phyloP scores from a whole-genome alignment of 257 asterid species.

The Solanum peruvianum region DNA sequence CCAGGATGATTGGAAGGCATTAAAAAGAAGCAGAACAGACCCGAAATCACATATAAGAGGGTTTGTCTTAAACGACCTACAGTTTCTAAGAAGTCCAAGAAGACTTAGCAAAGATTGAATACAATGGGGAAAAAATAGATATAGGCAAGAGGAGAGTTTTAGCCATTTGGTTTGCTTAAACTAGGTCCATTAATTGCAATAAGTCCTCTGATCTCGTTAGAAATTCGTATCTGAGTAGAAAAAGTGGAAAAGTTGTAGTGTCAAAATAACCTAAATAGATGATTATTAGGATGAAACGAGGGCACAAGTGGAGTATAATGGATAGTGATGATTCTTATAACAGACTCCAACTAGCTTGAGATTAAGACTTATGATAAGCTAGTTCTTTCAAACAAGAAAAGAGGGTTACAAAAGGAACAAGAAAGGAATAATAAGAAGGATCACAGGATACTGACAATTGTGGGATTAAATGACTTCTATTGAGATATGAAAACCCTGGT shows the following conservation, averaged over 20 bases:
- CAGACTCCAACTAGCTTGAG: neutral
- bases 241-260: neutral
- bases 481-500: neutral
- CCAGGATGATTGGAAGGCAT: neutral
- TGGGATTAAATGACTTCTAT: neutral
- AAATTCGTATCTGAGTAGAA: neutral
- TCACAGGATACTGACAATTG: neutral
- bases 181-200: neutral
- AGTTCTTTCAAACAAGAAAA: neutral
- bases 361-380: neutral
- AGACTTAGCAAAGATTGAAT: neutral
- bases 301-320: neutral
- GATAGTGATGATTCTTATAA: neutral
- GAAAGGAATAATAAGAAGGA: neutral
- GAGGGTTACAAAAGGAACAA: neutral
- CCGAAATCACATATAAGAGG: neutral
- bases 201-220: neutral
- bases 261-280: neutral
- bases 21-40: neutral
- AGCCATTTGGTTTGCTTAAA: neutral
- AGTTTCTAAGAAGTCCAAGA: neutral
- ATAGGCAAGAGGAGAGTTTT: neutral
- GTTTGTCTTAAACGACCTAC: neutral
- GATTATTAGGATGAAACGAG: neutral
- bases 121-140: neutral